Conservation (phyloP, 1,139 yeast genomes). For the Eremothecium cymbalariae region DNA sequence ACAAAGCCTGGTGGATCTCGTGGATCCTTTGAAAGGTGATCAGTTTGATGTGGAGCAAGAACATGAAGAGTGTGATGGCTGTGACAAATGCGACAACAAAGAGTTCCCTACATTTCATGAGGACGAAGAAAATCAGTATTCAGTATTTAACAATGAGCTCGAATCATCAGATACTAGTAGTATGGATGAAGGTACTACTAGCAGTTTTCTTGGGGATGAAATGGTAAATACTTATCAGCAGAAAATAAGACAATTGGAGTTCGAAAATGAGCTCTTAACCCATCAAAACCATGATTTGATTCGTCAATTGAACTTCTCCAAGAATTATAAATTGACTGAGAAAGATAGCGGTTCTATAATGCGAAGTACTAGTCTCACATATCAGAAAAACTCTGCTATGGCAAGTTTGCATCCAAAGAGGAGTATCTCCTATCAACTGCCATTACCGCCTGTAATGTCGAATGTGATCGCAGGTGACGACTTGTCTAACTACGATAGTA, state of each 20-base stretch:
- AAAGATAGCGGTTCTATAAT: too few relatives aligned
- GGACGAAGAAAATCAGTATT: background rate
- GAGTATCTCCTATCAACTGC: background rate
- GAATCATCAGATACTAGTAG: background rate
- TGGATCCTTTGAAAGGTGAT: background rate
- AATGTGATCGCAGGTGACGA: too few relatives aligned
- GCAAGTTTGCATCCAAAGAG: background rate
- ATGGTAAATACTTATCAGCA: background rate
- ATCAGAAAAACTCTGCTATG: background rate
- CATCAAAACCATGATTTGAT: conserved; percentile 6
- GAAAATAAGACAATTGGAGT: background rate
- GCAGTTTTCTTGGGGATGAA: conserved; percentile 1
- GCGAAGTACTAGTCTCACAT: conserved; percentile 2
- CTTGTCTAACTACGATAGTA: background rate
- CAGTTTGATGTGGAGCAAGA: background rate
- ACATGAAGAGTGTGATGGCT: background rate
- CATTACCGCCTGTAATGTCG: background rate
- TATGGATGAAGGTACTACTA: background rate
- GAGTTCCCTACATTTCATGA: background rate
- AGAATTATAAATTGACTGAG: too few relatives aligned
- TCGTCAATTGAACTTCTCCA: background rate
- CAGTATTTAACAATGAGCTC: background rate
- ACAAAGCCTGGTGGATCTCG: background rate
- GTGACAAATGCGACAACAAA: too few relatives aligned
- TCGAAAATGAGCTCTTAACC: conserved; percentile 1